A percentile compares a stretch with the other conserved stretches of the same genome.
These are phyloP conservation scores for Pilatotrama ljubarskyi DNA, from an alignment of 768 basidiomycete genomes.

Conservation along the genomic window DNA sequence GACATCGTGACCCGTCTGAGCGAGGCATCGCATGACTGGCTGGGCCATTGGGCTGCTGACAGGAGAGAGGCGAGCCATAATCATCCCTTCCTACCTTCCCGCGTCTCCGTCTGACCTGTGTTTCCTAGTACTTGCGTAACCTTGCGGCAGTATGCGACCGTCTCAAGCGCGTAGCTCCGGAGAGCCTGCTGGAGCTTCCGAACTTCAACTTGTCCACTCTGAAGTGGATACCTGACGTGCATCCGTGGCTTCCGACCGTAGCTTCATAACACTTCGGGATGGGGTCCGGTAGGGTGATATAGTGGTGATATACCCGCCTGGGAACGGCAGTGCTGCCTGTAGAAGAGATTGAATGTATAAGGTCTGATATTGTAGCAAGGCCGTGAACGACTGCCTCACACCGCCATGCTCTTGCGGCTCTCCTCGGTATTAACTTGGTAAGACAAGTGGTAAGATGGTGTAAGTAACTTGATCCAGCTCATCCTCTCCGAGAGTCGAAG, in stretches of 20 bases:
- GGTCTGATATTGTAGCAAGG: too few species aligned
- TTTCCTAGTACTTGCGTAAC: constrained; percentile 39
- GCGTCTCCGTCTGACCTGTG: too few species aligned
- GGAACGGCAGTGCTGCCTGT: neutral
- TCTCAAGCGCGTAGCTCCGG: constrained; percentile 17
- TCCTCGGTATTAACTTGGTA: too few species aligned
- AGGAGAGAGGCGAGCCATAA: constrained; percentile 16
- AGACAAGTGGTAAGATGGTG: neutral
- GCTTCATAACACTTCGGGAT: neutral
- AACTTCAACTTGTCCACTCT: constrained; percentile 20
- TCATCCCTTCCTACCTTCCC: constrained; percentile 8
- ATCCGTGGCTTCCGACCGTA: constrained; percentile 31
- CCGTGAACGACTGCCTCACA: too few species aligned
- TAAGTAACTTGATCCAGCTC: too few species aligned
- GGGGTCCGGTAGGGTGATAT: neutral
- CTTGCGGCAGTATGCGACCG: constrained; percentile 22
- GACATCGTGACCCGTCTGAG: constrained; percentile 34
- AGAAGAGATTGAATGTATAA: too few species aligned
- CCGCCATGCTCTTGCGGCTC: too few species aligned
- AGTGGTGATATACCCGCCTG: too few species aligned
- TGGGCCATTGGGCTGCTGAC: constrained; percentile 15
- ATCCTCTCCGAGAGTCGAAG: too few species aligned
- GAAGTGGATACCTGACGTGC: constrained; percentile 25
- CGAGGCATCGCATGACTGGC: constrained; percentile 1
- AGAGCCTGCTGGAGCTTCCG: constrained; percentile 13